Evolutionary conservation across 2,329 filamentous ascomycete genomes (phyloP).

Genomic region (Fusarium dimerum): DNA sequence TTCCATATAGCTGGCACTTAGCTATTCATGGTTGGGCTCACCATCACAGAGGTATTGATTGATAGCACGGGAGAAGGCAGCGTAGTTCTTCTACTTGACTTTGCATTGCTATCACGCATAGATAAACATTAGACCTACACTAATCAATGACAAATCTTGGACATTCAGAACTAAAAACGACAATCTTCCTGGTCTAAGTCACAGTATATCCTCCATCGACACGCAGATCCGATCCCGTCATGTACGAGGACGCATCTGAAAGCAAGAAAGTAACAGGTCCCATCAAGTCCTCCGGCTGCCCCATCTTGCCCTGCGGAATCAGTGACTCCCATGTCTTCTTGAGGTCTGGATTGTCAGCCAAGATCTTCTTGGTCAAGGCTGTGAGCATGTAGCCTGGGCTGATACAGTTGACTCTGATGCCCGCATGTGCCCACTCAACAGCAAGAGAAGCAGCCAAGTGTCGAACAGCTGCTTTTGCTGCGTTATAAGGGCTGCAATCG

Average conservation of each 20-base stretch:
- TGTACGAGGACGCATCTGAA: conserved; percentile 75
- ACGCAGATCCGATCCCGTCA: conserved; percentile 71
- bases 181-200: conserved; percentile 47
- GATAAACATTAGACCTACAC: too few relatives aligned
- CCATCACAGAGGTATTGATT: too few relatives aligned
- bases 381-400: conserved; percentile 96
- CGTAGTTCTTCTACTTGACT: too few relatives aligned
- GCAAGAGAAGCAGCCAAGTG: conserved; percentile 85
- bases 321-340: conserved; percentile 86
- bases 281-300: conserved; percentile 86
- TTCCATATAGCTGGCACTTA: too few relatives aligned
- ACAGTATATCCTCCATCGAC: conserved; percentile 85
- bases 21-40: too few relatives aligned
- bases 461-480: conserved; percentile 85
- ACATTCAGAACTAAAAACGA: too few relatives aligned
- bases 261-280: conserved; percentile 85
- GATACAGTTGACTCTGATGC: conserved; percentile 93
- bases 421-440: conserved; percentile 87
- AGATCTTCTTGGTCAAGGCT: conserved; percentile 86
- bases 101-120: too few relatives aligned
- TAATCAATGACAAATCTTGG: too few relatives aligned
- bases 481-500: conserved; percentile 73
- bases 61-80: too few relatives aligned
- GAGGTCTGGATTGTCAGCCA: conserved; percentile 93
- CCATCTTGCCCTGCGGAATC: conserved; percentile 93